Percentiles rank a stretch among this genome's conserved stretches.
phyloP scores from a whole-genome alignment of 352 stramenopile genomes.

The Phytophthora fragariaefolia region DNA sequence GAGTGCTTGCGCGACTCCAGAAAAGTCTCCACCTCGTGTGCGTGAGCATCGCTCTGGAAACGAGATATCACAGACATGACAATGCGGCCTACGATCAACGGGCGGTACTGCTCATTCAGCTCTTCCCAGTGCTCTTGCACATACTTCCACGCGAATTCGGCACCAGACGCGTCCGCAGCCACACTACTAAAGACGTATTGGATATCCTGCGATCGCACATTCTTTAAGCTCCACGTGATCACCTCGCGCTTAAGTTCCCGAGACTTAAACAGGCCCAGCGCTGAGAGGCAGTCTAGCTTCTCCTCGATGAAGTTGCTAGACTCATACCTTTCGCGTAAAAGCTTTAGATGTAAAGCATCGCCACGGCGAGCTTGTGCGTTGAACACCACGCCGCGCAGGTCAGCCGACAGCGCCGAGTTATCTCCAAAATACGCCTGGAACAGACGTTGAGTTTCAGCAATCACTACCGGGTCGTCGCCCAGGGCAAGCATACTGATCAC shows the following conservation, averaged over 20 bases:
- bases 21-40: conserved; percentile 65
- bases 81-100: conserved; percentile 72
- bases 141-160: conserved; percentile 72
- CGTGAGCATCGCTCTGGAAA: conserved; percentile 70
- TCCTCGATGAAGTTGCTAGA: conserved; percentile 83
- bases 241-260: conserved; percentile 67
- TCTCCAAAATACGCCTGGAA: conserved; percentile 70
- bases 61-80: conserved; percentile 60
- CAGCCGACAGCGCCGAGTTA: conserved; percentile 57
- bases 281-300: conserved; percentile 80
- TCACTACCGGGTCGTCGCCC: conserved; percentile 56
- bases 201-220: conserved; percentile 86
- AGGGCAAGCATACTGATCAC: conserved; percentile 77
- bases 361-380: conserved; percentile 57
- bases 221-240: conserved; percentile 70
- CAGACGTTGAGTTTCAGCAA: conserved; percentile 56
- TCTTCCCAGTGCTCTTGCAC: conserved; percentile 71
- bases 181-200: conserved; percentile 82
- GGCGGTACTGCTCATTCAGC: conserved; percentile 72
- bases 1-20: conserved; percentile 69
- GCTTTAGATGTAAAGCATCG: conserved; percentile 46
- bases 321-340: conserved; percentile 68
- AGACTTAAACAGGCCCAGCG: conserved; percentile 69
- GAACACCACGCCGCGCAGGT: conserved; percentile 75
- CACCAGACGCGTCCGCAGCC: conserved; percentile 58